Evolutionary conservation across 2,329 filamentous ascomycete genomes (phyloP).

Genomic region (Zymoseptoria crescenta): DNA sequence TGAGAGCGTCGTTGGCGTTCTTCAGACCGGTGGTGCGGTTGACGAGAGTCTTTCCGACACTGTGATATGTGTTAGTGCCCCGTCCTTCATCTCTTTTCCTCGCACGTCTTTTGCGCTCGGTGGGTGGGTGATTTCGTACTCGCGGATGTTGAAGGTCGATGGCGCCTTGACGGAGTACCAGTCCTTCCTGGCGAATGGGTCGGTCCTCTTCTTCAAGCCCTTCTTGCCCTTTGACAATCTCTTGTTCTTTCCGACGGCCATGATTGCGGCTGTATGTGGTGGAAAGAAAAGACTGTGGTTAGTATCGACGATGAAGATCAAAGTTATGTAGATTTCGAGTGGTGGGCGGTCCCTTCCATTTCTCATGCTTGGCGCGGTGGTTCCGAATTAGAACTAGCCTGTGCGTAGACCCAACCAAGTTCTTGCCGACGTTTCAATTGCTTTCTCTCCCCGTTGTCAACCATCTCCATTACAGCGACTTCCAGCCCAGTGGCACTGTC

Average conservation of each 20-base stretch:
- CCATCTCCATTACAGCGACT: neutral
- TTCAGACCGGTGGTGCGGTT: constrained; percentile 99
- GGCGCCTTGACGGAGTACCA: constrained; percentile 99
- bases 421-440: neutral
- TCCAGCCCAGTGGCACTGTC: neutral
- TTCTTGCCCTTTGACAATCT: constrained; percentile 99
- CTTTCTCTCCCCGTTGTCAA: neutral
- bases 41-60: constrained; percentile 98
- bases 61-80: constrained; percentile 42
- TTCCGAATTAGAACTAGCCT: neutral
- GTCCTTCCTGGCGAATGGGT: constrained; percentile 96
- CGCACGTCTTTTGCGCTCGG: neutral
- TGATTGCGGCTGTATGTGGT: constrained; percentile 25
- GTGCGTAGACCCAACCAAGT: neutral
- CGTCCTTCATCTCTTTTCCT: constrained; percentile 1
- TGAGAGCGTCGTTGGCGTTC: constrained; percentile 98
- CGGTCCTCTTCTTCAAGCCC: constrained; percentile 99
- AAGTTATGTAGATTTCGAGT: neutral
- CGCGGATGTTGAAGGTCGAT: constrained; percentile 89
- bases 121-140: constrained; percentile 57
- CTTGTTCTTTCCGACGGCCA: constrained; percentile 98
- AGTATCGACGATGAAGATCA: too few species aligned
- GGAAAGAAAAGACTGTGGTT: constrained; percentile 16
- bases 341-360: neutral
- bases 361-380: neutral